Evolutionary conservation across 2,329 filamentous ascomycete species (phyloP).

Genomic region (Verticillium tricorpus): DNA sequence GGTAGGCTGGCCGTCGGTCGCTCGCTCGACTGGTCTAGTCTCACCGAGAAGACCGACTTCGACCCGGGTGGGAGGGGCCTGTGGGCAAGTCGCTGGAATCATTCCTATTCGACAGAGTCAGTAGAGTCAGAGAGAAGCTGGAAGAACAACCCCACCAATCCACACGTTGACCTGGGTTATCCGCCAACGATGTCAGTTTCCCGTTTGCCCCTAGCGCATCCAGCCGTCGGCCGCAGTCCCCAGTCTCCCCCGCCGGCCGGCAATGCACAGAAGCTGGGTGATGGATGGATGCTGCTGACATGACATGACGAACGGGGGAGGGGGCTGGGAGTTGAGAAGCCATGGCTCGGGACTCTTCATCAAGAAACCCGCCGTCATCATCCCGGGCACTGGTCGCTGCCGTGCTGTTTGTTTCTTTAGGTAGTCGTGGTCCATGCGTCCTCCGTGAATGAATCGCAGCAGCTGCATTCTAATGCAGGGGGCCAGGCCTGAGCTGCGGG

Average conservation of each 20-base stretch:
- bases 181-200: neutral
- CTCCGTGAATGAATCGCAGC: neutral
- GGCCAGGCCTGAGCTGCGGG: neutral
- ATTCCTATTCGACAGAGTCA: neutral
- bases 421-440: neutral
- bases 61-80: neutral
- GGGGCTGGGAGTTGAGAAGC: neutral
- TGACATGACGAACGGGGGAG: neutral
- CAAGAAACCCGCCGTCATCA: too few species aligned
- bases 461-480: neutral
- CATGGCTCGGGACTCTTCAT: too few species aligned
- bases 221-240: neutral
- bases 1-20: neutral
- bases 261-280: neutral
- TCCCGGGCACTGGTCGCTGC: neutral
- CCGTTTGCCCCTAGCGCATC: neutral
- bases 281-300: neutral
- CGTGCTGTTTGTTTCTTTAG: neutral
- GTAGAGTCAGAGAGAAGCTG: neutral
- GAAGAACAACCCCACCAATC: neutral
- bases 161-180: neutral
- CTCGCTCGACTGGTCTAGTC: neutral
- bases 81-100: neutral
- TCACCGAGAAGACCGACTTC: neutral
- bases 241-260: neutral